These are phyloP conservation scores for Alternaria sp. DNA, from an alignment of 2,329 filamentous ascomycete species.

Conservation along the genomic window DNA sequence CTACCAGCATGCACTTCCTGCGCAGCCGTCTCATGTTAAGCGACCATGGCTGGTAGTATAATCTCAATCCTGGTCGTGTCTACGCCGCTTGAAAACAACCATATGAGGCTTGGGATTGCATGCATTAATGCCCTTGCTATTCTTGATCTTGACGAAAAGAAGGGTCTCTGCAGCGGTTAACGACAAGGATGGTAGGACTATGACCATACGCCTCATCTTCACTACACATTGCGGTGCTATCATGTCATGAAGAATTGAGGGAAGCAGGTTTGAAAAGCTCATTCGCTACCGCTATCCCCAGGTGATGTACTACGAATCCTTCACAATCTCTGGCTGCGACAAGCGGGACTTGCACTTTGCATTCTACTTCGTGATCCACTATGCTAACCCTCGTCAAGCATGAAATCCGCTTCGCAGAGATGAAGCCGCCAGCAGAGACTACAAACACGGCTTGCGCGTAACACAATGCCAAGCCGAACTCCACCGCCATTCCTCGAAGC, in stretches of 20 bases:
- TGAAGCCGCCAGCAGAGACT: slow-evolving; percentile 3
- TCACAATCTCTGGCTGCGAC: slow-evolving; percentile 6
- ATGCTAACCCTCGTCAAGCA: slow-evolving; percentile 14
- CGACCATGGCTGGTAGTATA: background rate
- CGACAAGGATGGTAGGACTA: background rate
- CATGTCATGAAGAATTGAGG: background rate
- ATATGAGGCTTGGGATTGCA: slow-evolving; percentile 14
- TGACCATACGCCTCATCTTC: background rate
- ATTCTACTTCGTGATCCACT: slow-evolving; percentile 8
- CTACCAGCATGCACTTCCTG: slow-evolving; percentile 8
- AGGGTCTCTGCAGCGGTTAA: slow-evolving; percentile 8
- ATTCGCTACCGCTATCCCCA: background rate
- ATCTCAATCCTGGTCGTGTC: slow-evolving; percentile 7
- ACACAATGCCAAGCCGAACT: slow-evolving; percentile 21
- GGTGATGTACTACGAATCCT: background rate
- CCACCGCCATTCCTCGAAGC: slow-evolving; percentile 17
- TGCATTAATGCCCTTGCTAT: slow-evolving; percentile 7
- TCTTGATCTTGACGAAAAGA: slow-evolving; percentile 1
- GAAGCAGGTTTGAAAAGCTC: background rate
- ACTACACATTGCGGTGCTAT: background rate
- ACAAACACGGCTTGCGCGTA: slow-evolving; percentile 14
- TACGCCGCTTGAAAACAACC: slow-evolving; percentile 23
- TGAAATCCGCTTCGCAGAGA: slow-evolving; percentile 17
- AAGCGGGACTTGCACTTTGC: slow-evolving; percentile 1
- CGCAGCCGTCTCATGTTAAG: slow-evolving; percentile 34